Percentiles rank a stretch among this genome's conserved stretches.
Evolutionary conservation across 177 flowering plant genomes (phyloP).

Genomic region (Vitis hybrid): DNA sequence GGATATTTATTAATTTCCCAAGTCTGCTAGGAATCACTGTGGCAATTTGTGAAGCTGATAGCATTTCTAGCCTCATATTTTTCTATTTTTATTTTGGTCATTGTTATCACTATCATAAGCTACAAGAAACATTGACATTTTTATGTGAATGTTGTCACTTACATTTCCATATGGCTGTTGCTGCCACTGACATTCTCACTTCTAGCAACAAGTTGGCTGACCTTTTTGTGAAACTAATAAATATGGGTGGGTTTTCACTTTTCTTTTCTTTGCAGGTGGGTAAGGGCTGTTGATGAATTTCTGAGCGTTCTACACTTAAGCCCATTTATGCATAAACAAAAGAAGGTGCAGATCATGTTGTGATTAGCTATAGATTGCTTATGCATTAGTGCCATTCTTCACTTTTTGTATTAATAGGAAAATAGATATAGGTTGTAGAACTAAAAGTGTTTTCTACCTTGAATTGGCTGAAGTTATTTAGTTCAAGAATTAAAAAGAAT

Average conservation of each 20-base stretch:
- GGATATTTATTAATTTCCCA: neutral
- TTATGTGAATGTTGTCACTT: neutral
- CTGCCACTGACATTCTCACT: neutral
- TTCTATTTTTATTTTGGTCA: too few relatives aligned
- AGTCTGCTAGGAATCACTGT: too few relatives aligned
- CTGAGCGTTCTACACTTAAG: constrained; percentile 44
- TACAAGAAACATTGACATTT: neutral
- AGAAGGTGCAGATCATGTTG: constrained; percentile 29
- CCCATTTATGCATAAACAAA: constrained; percentile 42
- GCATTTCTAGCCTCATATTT: neutral
- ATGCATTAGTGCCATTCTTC: too few relatives aligned
- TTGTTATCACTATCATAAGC: neutral
- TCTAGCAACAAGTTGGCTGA: neutral
- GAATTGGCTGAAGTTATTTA: neutral
- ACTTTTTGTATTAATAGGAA: neutral
- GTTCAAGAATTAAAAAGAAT: neutral
- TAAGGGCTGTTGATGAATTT: constrained; percentile 54
- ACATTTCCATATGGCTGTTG: neutral
- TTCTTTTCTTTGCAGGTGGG: constrained; percentile 55
- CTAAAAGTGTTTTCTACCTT: too few relatives aligned
- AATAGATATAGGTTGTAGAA: neutral
- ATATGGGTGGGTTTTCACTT: neutral
- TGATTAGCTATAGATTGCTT: neutral
- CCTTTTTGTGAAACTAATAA: neutral
- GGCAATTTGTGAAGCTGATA: neutral